Evolutionary conservation across 805 yeast genomes (phyloP), one percentile per base, ranked within the genome.

Genomic region (Wickerhamiella australiensis): DNA sequence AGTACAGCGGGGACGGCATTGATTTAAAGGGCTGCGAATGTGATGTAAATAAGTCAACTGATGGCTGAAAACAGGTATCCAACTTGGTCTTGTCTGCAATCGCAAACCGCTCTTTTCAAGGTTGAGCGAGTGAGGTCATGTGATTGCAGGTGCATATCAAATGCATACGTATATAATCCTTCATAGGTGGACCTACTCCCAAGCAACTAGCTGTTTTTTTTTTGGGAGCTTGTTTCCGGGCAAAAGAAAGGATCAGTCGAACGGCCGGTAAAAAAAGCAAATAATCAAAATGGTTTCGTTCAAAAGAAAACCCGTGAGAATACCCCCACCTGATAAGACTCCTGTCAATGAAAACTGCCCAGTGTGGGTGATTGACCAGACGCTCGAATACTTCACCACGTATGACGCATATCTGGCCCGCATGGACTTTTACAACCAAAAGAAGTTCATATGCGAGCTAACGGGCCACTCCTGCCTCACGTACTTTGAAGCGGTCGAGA

Each of bases 401-500:
- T 90, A 92, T 63, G 85, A 82, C 49, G 86, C 80, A 8, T 90
- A 85, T 59, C 68, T 92, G 45, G 67, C 67, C 20, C 61, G 67
- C 11, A 55, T 67, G 58, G 70, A 68, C 55, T 68, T 65, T 54
- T 68, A 68, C 57, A 57, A 52, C 43, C 66, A 63, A 53, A 79
- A 78, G 56, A 84, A 85, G 63, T 92, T 92, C 66, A 92, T 87
- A 11, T 92, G 97, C 68, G 98, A 92, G 66, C 82, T 90, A 45
- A 85, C 96, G 0, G 98, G 98, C 12, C 85, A 86, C 59, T 82
- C 96, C 15, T 82, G 94, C 59, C 72, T 90, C 51, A 85, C 96
- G 0, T 92, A 76, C 63, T 88, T 88, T 63, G 94, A 92, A 59
- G 98, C 97, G 0, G 71, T 77, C 42, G 77, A 78, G 49, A 79